Conservation (phyloP, 2,329 filamentous ascomycete species). For the Mycosphaerelloides madeirae region DNA sequence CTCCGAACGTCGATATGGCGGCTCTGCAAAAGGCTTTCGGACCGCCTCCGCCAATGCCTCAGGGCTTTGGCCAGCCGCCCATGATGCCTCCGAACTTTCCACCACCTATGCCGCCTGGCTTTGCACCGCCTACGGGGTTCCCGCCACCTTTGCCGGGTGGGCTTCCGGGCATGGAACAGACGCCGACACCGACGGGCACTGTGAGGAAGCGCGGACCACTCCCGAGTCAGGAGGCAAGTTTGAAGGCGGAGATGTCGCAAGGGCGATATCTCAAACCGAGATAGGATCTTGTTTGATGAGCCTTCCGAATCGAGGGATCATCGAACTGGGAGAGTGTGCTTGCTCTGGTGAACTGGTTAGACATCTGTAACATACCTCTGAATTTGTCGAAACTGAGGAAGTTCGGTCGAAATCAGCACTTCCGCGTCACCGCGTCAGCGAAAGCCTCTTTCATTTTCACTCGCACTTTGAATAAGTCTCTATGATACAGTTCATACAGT, state of each 20-base stretch:
- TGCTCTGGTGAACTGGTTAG: too few species aligned
- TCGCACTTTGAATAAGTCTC: neutral
- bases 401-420: too few species aligned
- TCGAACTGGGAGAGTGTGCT: too few species aligned
- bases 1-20: conserved; percentile 18
- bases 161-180: conserved; percentile 26
- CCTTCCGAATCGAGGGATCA: too few species aligned
- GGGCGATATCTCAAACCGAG: conserved; percentile 45
- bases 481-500: conserved; percentile 6
- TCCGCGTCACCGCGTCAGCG: too few species aligned
- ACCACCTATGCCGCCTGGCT: conserved; percentile 27
- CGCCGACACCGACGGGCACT: conserved; percentile 5
- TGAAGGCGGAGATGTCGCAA: conserved; percentile 68
- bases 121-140: conserved; percentile 32
- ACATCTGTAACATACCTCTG: too few species aligned
- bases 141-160: conserved; percentile 3
- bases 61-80: conserved; percentile 20
- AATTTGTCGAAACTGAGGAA: too few species aligned
- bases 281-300: conserved; percentile 1
- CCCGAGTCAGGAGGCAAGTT: conserved; percentile 77
- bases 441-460: too few species aligned
- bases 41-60: conserved; percentile 25
- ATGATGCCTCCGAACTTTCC: conserved; percentile 26
- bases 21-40: too few species aligned
- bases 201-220: conserved; percentile 63